Evolutionary conservation across 2,329 filamentous ascomycete species (phyloP).

Genomic region (Cordyceps tenuipes): DNA sequence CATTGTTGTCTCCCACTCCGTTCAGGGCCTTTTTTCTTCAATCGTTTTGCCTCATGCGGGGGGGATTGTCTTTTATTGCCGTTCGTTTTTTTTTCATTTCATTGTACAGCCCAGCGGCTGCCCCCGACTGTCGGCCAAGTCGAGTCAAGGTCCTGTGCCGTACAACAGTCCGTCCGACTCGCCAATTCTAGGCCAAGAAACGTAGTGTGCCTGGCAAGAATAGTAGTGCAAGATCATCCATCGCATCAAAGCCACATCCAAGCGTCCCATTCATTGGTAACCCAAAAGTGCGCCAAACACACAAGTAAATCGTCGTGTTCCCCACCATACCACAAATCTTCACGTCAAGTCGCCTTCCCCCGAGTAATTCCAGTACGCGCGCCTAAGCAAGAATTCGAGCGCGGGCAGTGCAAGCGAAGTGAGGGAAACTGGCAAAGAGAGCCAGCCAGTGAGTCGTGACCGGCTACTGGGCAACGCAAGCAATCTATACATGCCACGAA

Average conservation of each 20-base stretch:
- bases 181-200: not conserved
- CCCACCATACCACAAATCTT: not conserved
- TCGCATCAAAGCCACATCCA: slow-evolving; percentile 26
- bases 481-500: not conserved
- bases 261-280: not conserved
- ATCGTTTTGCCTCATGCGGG: not conserved
- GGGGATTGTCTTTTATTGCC: not conserved
- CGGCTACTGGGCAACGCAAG: not conserved
- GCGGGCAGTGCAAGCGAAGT: not conserved
- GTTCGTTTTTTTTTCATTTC: not conserved
- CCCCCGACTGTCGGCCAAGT: not conserved
- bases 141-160: not conserved
- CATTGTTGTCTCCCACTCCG: not conserved
- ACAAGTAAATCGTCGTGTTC: not conserved
- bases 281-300: not conserved
- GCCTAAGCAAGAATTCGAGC: not conserved
- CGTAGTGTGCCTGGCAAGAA: not conserved
- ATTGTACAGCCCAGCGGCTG: not conserved
- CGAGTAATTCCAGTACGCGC: not conserved
- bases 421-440: not conserved
- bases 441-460: not conserved
- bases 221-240: slow-evolving; percentile 32
- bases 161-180: not conserved
- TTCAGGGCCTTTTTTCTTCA: not conserved
- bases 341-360: not conserved